Percentiles rank a stretch among this genome's conserved stretches.
Conservation (phyloP, 768 basidiomycete species). For the Phlebiopsis gigantea region DNA sequence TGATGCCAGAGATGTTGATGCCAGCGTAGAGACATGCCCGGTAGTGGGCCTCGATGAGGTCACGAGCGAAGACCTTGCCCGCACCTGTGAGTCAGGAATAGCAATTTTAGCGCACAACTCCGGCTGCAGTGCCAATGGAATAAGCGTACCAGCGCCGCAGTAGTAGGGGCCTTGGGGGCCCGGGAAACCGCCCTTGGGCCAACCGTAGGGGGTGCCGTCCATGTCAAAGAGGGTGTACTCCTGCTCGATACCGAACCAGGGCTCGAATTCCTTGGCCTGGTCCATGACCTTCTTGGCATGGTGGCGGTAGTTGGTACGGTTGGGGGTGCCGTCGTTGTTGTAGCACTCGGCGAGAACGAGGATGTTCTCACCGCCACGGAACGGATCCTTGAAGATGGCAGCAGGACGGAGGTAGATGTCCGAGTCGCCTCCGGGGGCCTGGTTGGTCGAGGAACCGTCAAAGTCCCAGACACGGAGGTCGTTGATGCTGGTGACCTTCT, state of each 20-base stretch:
- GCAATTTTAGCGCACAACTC: neutral
- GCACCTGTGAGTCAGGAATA: slow-evolving; percentile 50
- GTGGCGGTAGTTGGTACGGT: slow-evolving; percentile 93
- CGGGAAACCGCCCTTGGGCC: slow-evolving; percentile 99
- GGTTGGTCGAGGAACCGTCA: slow-evolving; percentile 96
- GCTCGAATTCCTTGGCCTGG: slow-evolving; percentile 67
- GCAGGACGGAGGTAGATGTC: slow-evolving; percentile 98
- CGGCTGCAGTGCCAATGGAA: neutral
- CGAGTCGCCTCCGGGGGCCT: slow-evolving; percentile 93
- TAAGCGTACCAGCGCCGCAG: slow-evolving; percentile 87
- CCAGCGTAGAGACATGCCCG: slow-evolving; percentile 93
- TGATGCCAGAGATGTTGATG: slow-evolving; percentile 98
- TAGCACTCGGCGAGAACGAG: slow-evolving; percentile 95
- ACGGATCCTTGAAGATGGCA: slow-evolving; percentile 97
- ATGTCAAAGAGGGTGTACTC: slow-evolving; percentile 97
- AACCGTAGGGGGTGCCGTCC: slow-evolving; percentile 87
- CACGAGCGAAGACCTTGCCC: slow-evolving; percentile 97
- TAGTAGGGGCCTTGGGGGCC: slow-evolving; percentile 99
- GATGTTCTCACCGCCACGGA: slow-evolving; percentile 98
- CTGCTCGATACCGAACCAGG: slow-evolving; percentile 99
- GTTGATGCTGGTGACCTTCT: slow-evolving; percentile 82
- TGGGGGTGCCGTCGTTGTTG: slow-evolving; percentile 98
- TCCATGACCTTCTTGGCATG: slow-evolving; percentile 96
- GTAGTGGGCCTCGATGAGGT: slow-evolving; percentile 99
- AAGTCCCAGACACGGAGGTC: slow-evolving; percentile 99